Evolutionary conservation across 108 stramenopile genomes (phyloP).

Genomic region (Poteriospumella lacustris): DNA sequence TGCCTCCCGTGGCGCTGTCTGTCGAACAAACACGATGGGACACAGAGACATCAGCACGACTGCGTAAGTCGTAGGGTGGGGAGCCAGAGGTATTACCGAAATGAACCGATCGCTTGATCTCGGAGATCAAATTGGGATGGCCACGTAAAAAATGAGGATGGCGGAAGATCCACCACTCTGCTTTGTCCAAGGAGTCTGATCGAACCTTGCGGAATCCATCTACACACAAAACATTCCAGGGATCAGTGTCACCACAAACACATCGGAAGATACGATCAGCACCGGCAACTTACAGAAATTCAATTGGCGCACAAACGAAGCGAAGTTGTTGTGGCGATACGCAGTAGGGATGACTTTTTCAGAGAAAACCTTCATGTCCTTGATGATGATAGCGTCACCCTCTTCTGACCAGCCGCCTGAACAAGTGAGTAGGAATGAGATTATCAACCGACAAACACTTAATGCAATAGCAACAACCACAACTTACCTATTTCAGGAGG

Average conservation of each 20-base stretch:
- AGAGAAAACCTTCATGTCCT: conserved; percentile 47
- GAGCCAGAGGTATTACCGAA: conserved; percentile 39
- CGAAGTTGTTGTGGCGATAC: conserved; percentile 54
- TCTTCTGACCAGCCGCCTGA: conserved; percentile 37
- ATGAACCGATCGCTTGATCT: conserved; percentile 53
- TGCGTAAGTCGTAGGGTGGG: conserved; percentile 39
- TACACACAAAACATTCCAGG: not conserved
- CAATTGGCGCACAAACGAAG: conserved; percentile 51
- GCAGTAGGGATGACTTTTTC: conserved; percentile 47
- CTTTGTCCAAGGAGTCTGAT: conserved; percentile 19
- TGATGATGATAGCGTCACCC: conserved; percentile 52
- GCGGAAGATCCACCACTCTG: conserved; percentile 52
- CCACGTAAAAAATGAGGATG: conserved; percentile 50
- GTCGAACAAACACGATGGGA: conserved; percentile 16
- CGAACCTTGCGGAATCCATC: not conserved
- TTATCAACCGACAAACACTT: not conserved
- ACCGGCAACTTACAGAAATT: conserved; percentile 57
- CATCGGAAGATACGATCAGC: conserved; percentile 33
- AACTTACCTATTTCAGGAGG: conserved; percentile 33
- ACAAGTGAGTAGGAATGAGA: not conserved
- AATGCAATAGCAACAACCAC: not conserved
- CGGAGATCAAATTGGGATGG: conserved; percentile 44
- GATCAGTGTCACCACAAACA: not conserved
- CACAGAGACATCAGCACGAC: conserved; percentile 31
- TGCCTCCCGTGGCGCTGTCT: conserved; percentile 33